Conservation (phyloP, 345 rosid genomes). For the Populus euphratica region DNA sequence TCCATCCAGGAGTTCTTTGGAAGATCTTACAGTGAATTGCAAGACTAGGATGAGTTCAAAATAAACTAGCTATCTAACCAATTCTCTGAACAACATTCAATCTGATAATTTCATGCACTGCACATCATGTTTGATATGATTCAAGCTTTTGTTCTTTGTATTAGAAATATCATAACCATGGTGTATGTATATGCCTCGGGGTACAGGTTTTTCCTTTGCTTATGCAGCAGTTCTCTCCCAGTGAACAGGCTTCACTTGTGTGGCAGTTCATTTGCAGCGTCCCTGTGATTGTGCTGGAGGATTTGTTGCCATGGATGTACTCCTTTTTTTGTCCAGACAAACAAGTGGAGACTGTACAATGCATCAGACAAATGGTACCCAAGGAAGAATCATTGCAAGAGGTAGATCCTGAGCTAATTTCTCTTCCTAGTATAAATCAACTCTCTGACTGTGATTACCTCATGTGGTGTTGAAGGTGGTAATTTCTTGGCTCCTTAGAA, state of each 20-base stretch:
- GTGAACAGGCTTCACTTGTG: slow-evolving; percentile 58
- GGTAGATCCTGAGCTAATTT: slow-evolving; percentile 39
- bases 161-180: not conserved
- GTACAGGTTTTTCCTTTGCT: slow-evolving; percentile 69
- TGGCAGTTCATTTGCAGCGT: slow-evolving; percentile 67
- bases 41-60: not conserved
- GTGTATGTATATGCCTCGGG: slow-evolving; percentile 2
- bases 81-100: not conserved
- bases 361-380: slow-evolving; percentile 43
- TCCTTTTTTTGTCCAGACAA: slow-evolving; percentile 46
- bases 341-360: slow-evolving; percentile 32
- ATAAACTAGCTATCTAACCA: not conserved
- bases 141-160: not conserved
- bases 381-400: slow-evolving; percentile 49
- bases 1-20: not conserved
- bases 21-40: not conserved
- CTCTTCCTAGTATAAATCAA: slow-evolving; percentile 7
- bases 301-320: slow-evolving; percentile 60
- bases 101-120: not conserved
- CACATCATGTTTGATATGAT: not conserved
- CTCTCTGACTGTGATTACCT: slow-evolving; percentile 19
- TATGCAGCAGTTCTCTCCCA: slow-evolving; percentile 45
- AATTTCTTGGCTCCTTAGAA: slow-evolving; percentile 44
- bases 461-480: slow-evolving; percentile 46
- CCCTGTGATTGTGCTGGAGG: slow-evolving; percentile 60